Conservation (phyloP, 108 stramenopile species). For the Fragilaria radians region DNA sequence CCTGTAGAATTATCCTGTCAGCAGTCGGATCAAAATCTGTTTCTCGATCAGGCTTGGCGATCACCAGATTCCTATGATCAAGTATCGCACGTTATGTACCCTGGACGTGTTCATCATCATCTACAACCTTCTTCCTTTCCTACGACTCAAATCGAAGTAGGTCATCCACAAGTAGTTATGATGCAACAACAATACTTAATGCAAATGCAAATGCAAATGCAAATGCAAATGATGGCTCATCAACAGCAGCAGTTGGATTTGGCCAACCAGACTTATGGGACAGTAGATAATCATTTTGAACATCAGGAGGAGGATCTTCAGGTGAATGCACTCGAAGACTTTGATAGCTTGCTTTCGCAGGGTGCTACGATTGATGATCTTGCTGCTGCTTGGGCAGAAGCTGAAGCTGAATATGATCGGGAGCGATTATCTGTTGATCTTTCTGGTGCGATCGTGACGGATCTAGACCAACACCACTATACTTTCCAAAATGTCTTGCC, state of each 20-base stretch:
- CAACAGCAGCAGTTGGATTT: slow-evolving; percentile 43
- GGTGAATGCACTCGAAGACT: neutral
- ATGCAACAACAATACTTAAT: slow-evolving; percentile 11
- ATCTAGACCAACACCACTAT: slow-evolving; percentile 12
- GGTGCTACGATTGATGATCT: slow-evolving; percentile 66
- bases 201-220: slow-evolving; percentile 14
- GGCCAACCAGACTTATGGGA: slow-evolving; percentile 23
- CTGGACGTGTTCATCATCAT: too few species aligned
- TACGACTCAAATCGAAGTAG: slow-evolving; percentile 14
- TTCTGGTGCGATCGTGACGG: neutral
- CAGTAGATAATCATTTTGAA: slow-evolving; percentile 16
- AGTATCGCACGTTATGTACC: too few species aligned
- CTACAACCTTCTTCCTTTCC: slow-evolving; percentile 5
- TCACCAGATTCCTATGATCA: too few species aligned
- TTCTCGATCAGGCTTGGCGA: neutral
- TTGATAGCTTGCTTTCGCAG: slow-evolving; percentile 20
- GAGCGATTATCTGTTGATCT: slow-evolving; percentile 28
- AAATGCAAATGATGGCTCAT: slow-evolving; percentile 35
- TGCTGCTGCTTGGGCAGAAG: slow-evolving; percentile 73
- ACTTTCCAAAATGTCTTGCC: slow-evolving; percentile 15
- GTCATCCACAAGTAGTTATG: slow-evolving; percentile 38
- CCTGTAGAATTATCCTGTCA: slow-evolving; percentile 6
- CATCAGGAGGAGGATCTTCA: slow-evolving; percentile 6
- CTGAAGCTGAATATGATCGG: slow-evolving; percentile 55
- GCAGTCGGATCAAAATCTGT: slow-evolving; percentile 10